Conservation (phyloP, 2,329 filamentous ascomycete species). For the Cladosporium sp. region DNA sequence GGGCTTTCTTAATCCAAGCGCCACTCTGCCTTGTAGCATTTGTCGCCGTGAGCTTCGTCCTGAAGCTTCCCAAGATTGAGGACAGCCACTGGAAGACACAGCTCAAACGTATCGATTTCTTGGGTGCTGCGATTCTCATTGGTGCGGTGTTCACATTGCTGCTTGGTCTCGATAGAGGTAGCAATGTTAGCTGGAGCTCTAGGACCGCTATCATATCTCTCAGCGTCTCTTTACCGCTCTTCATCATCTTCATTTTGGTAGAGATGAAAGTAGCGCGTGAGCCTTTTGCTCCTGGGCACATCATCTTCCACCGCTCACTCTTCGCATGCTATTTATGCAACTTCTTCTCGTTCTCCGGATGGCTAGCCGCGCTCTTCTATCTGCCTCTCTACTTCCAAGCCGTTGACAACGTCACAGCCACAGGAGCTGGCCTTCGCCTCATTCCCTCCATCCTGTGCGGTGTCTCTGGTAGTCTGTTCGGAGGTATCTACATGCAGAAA, state of each 20-base stretch:
- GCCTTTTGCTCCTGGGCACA: constrained; percentile 70
- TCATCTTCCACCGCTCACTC: constrained; percentile 65
- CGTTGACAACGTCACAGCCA: constrained; percentile 60
- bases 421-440: constrained; percentile 60
- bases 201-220: constrained; percentile 57
- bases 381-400: constrained; percentile 77
- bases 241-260: constrained; percentile 63
- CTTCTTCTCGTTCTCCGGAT: constrained; percentile 65
- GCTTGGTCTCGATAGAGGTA: constrained; percentile 67
- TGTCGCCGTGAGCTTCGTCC: constrained; percentile 56
- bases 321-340: constrained; percentile 67
- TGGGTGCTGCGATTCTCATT: constrained; percentile 64
- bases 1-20: constrained; percentile 68
- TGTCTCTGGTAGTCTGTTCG: constrained; percentile 61
- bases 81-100: constrained; percentile 62
- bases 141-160: constrained; percentile 62
- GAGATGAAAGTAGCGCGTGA: constrained; percentile 65
- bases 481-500: constrained; percentile 63
- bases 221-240: constrained; percentile 53
- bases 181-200: constrained; percentile 65
- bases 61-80: constrained; percentile 58
- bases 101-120: constrained; percentile 66
- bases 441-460: constrained; percentile 61
- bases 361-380: constrained; percentile 62
- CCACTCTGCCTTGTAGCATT: constrained; percentile 66